phyloP scores from a whole-genome alignment of 768 basidiomycete species.

The Coprinellus micaceus region DNA sequence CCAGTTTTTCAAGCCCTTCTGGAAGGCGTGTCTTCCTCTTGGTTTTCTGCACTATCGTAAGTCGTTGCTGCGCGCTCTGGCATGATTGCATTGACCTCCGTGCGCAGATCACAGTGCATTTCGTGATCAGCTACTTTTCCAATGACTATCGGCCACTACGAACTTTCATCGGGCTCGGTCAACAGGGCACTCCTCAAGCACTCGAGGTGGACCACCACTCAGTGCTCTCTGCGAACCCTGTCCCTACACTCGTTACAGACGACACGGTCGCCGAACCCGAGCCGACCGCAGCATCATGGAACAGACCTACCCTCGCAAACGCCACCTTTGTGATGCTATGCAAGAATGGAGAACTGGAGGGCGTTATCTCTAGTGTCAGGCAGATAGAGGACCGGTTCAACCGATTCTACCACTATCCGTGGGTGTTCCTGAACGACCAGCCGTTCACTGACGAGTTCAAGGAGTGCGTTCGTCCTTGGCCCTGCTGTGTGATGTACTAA shows the following conservation, averaged over 20 bases:
- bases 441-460: conserved; percentile 74
- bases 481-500: background rate
- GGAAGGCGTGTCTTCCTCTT: background rate
- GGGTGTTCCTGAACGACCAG: conserved; percentile 83
- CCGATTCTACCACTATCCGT: conserved; percentile 68
- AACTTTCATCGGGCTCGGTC: background rate
- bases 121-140: background rate
- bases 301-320: conserved; percentile 40
- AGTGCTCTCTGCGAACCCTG: background rate
- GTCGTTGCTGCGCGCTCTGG: background rate
- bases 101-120: background rate
- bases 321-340: conserved; percentile 79
- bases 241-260: background rate
- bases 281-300: background rate
- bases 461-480: conserved; percentile 32
- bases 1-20: background rate
- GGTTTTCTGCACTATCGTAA: background rate
- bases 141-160: background rate
- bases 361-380: conserved; percentile 54
- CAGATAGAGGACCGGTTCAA: conserved; percentile 86
- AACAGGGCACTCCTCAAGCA: background rate
- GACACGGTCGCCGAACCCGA: background rate
- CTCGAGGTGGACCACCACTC: conserved; percentile 1
- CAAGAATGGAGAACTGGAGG: conserved; percentile 49
- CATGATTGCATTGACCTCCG: background rate